Evolutionary conservation across 495 filamentous ascomycete species (phyloP), one percentile per base, ranked within the genome.

Genomic region (Penicillium waksmanii): DNA sequence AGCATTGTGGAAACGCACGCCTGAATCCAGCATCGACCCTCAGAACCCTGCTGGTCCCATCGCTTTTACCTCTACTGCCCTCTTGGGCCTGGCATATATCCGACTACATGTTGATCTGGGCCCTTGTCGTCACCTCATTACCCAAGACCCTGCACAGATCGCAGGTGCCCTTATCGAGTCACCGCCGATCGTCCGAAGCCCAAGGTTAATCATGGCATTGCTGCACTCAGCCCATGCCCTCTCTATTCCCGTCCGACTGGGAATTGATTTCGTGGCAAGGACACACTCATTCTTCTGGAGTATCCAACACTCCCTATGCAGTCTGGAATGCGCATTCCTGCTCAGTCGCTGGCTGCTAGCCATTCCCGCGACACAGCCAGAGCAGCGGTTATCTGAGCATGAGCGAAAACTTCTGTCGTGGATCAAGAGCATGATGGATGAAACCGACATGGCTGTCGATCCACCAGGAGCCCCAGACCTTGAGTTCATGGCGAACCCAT

Each of bases 361-460:
- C 9, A 77, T 84, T 19, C 80, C 81, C 13, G 60, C 70, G 8
- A 78, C 78, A 0, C 77, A 78, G 49, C 66, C 75, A 5, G 76
- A 80, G 40, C 78, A 80, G 50, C 68, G 74, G 40, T 61, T 81
- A 19, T 78, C 77, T 2, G 78, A 79, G 25, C 77, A 92, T 53
- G 89, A 92, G 68, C 77, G 77, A 52, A 85, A 84, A 58, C 76
- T 91, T 10, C 80, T 89, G 19, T 72, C 85, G 42, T 88, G 84
- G 79, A 80, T 92, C 38, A 84, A 87, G 53, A 86, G 84, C 63
- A 89, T 92, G 84, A 80, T 92, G 63, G 85, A 89, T 66, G 89
- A 92, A 76, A 91, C 89, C 9, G 86, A 89, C 60, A 87, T 89
- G 69, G 86, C 87, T 44, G 85, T 87, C 38, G 73, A 77, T 65